Base-by-base conservation (phyloP, 2,329 filamentous ascomycete species). In the Trematosphaeria pertusa region DNA sequence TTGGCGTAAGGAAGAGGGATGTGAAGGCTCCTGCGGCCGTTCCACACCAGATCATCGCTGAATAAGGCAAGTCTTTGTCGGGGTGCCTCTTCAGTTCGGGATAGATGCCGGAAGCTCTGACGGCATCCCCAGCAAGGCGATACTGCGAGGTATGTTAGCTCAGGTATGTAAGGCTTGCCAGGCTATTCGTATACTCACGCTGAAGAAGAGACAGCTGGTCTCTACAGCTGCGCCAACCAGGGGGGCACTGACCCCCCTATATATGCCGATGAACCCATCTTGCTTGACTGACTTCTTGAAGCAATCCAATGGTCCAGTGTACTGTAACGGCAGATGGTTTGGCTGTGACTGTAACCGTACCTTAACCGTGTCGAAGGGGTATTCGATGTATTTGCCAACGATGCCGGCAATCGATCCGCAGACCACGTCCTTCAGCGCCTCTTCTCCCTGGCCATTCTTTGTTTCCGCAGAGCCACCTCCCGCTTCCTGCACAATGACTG, bases 321-420 rank as follows among this genome's bases (percentile, higher is more conserved):
- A 97, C 50, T 83, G 86, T 15, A 92, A 82, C 12, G 91, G 91
- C 2, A 91, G 79, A 62, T 87, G 84, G 71, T 93, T 88, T 24
- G 91, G 89, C 72, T 97, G 93, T n/a, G 93, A 94, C 72, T 99
- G 94, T 9, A 99, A 83, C 31, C 94, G 89, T 50, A 99, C 94
- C 76, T 99, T 99, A 72, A 99, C 87, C 0, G 94, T 99, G 75
- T 99, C 94, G 75, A 99, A 99, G 18, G 94, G 94, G 71, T 97
- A 99, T 72, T 99, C 94, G 67, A 99, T 93, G 71, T 93, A 90
- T 78, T 97, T 99, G 53, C 93, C 93, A 26, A 90, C 86, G 49
- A 95, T 84, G 50, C 94, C 94, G 44, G 93, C 92, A 74, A 92
- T 84, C 48, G 93, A 97, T 69, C 94, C 94, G 71, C 91, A 97